These are phyloP conservation scores for Pythium aphanidermatum DNA, from an alignment of 352 stramenopile genomes.

Conservation along the genomic window DNA sequence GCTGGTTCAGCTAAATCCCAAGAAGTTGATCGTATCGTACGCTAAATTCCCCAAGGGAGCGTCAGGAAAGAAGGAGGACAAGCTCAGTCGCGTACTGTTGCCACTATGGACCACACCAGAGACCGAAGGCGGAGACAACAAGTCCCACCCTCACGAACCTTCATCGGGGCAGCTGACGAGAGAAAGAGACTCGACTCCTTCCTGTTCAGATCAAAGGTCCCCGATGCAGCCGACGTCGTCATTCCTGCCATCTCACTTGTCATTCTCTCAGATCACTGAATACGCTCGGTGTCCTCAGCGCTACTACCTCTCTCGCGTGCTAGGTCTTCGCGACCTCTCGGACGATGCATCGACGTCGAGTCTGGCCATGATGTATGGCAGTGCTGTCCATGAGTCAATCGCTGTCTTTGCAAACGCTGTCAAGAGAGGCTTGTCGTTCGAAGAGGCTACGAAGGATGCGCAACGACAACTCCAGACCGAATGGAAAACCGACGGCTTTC, in stretches of 20 bases:
- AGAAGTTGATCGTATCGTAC: conserved; percentile 49
- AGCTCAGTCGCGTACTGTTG: conserved; percentile 28
- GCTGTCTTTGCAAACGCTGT: conserved; percentile 33
- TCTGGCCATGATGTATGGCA: conserved; percentile 67
- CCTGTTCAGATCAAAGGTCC: too few relatives aligned
- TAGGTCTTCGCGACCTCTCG: conserved; percentile 17
- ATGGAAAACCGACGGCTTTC: conserved; percentile 10
- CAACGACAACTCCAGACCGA: neutral
- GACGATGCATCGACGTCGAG: conserved; percentile 40
- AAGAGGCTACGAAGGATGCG: neutral
- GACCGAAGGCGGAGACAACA: neutral
- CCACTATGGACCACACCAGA: conserved; percentile 8
- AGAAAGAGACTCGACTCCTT: too few relatives aligned
- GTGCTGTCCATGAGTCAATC: conserved; percentile 63
- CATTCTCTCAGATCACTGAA: conserved; percentile 77
- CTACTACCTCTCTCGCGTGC: conserved; percentile 65
- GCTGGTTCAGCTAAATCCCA: conserved; percentile 16
- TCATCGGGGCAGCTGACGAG: too few relatives aligned
- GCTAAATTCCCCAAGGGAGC: conserved; percentile 20
- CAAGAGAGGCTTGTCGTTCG: neutral
- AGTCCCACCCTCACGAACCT: too few relatives aligned
- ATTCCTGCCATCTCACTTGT: conserved; percentile 60
- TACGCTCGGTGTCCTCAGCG: conserved; percentile 74
- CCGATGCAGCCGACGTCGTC: conserved; percentile 1
- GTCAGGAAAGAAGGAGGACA: conserved; percentile 23